A percentile compares a stretch with the other conserved stretches of the same genome.
Evolutionary conservation across 2,329 filamentous ascomycete species (phyloP).

Genomic region (Colletotrichum sp.): DNA sequence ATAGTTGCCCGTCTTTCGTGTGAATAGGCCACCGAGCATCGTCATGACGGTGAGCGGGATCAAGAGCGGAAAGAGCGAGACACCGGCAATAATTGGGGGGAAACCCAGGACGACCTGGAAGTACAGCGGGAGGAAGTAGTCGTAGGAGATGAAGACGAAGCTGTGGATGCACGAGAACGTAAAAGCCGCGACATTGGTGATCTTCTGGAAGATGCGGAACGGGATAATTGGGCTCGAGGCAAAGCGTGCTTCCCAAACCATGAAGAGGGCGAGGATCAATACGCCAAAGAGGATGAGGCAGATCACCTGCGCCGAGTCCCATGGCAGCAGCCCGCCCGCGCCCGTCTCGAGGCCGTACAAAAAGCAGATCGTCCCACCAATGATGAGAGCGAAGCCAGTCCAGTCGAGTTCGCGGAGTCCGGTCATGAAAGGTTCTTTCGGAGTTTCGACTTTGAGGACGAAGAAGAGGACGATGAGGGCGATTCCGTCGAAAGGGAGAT

Average conservation of each 20-base stretch:
- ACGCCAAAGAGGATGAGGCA: constrained; percentile 57
- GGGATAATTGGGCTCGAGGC: constrained; percentile 65
- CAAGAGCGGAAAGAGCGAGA: constrained; percentile 58
- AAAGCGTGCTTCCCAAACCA: constrained; percentile 58
- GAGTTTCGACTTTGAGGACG: constrained; percentile 58
- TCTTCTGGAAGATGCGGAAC: constrained; percentile 52
- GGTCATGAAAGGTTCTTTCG: constrained; percentile 56
- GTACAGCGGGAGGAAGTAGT: constrained; percentile 67
- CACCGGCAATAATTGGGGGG: constrained; percentile 52
- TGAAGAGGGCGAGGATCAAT: constrained; percentile 44
- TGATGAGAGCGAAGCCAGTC: constrained; percentile 58
- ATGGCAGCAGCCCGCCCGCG: constrained; percentile 52
- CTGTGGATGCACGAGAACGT: constrained; percentile 32
- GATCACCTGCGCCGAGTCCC: constrained; percentile 56
- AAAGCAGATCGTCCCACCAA: constrained; percentile 63
- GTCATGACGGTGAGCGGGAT: constrained; percentile 24
- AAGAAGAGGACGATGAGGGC: constrained; percentile 38
- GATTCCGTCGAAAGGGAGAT: constrained; percentile 43
- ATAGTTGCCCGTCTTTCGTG: constrained; percentile 69
- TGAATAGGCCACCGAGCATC: constrained; percentile 41
- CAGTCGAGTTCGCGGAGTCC: constrained; percentile 58
- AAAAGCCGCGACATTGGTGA: constrained; percentile 57
- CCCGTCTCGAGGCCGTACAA: constrained; percentile 67
- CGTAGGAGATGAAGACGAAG: constrained; percentile 58
- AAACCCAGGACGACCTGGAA: constrained; percentile 62